Base-by-base conservation (phyloP, 495 filamentous ascomycete genomes). In the Aspergillus avenaceus region DNA sequence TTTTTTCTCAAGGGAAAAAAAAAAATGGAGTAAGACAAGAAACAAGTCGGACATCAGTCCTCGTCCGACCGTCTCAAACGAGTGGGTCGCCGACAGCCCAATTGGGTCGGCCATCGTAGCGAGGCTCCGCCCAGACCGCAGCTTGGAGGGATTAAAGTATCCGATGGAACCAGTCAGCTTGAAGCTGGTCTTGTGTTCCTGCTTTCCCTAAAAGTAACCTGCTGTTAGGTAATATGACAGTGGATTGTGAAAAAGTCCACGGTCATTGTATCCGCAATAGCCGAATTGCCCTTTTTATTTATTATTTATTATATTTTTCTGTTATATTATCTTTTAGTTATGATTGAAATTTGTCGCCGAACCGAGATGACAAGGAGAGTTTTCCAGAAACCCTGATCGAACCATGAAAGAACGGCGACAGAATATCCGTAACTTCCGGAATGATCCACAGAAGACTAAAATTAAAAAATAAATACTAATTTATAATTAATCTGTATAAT, bases 111-210 rank as follows among this genome's bases (percentile, higher is more conserved):
- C 6, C 34, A 31, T 46, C 54, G 37, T 56, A 53, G 49, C 54
- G 54, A 57, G 56, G 56, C 49, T 58, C 56, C 56, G 56, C 56
- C 56, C 45, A 55, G 56, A 54, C 56, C 44, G 54, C 50, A 59
- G 56, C 56, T 59, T 59, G 56, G 47, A 58, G 55, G 44, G 45
- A 59, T 52, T 59, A 59, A 59, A 50, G 49, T 56, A 60, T 51
- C 45, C 55, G 38, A 43, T 50, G 45, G 38, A 41, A 27, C 40
- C 38, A 32, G 47, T 50, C 47, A 50, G 37, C 14, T n/a, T 50
- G 34, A 14, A 19, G 6, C 50, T 43, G 45, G 50, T 42, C 44
- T 47, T 32, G 47, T 47, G 45, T 48, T 48, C 45, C 45, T 48
- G 45, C 45, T 48, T 38, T 29, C 18, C 8, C 25, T 43, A n/a